phyloP scores from a whole-genome alignment of 2,329 filamentous ascomycete species.

The Periconia sp. region DNA sequence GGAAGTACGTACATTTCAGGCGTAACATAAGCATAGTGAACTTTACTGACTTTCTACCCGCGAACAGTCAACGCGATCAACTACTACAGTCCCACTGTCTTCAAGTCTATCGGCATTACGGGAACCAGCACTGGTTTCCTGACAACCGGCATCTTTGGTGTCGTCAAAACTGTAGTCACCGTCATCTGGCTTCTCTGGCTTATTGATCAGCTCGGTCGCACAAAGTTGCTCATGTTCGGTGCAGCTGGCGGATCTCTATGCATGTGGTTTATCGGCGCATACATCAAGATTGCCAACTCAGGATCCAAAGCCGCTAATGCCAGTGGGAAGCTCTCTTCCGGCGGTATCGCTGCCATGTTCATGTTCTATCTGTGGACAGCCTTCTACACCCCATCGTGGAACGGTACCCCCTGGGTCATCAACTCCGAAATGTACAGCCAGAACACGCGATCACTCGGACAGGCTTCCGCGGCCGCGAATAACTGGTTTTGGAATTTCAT shows the following conservation, averaged over 20 bases:
- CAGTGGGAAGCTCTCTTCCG: conserved; percentile 41
- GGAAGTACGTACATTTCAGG: conserved; percentile 55
- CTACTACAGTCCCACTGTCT: conserved; percentile 74
- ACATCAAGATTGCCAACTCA: conserved; percentile 57
- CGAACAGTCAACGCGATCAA: conserved; percentile 61
- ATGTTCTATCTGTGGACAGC: conserved; percentile 77
- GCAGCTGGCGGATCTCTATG: conserved; percentile 63
- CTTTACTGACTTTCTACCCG: no score
- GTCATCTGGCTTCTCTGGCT: conserved; percentile 70
- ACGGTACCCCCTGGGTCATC: conserved; percentile 74
- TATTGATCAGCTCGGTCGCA: conserved; percentile 65
- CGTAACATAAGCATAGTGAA: background rate
- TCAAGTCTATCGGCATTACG: conserved; percentile 64
- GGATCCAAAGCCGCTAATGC: conserved; percentile 26
- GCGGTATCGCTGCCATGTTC: conserved; percentile 64
- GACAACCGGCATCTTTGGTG: conserved; percentile 75
- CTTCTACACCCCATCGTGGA: conserved; percentile 71
- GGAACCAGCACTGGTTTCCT: conserved; percentile 62
- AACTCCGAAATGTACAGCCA: conserved; percentile 75
- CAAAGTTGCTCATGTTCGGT: conserved; percentile 67
- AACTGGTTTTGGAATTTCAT: conserved; percentile 77
- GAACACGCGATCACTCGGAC: conserved; percentile 65
- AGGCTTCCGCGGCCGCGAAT: conserved; percentile 70
- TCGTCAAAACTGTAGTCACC: conserved; percentile 71
- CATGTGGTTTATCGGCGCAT: conserved; percentile 66